A percentile compares a stretch with the other conserved stretches of the same genome.
These are phyloP conservation scores for Nitzschia sp. DNA, from an alignment of 108 stramenopile genomes.

Conservation along the genomic window DNA sequence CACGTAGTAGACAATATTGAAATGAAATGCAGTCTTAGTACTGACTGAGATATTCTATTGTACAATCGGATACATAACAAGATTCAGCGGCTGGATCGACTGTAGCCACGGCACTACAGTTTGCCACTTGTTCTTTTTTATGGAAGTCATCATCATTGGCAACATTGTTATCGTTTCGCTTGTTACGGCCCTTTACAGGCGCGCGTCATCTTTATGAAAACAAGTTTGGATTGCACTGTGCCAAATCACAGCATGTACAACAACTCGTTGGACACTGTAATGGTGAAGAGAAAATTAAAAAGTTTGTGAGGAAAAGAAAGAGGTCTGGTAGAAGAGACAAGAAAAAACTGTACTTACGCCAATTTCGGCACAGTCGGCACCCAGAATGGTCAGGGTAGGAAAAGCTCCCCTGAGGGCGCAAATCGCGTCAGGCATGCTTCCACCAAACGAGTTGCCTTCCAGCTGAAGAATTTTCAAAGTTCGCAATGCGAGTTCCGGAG, in stretches of 20 bases:
- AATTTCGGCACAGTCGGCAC: conserved; percentile 23
- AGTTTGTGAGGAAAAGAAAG: not conserved
- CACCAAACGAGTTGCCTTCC: conserved; percentile 32
- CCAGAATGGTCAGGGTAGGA: conserved; percentile 16
- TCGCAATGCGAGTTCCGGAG: conserved; percentile 17
- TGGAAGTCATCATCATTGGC: too few species aligned
- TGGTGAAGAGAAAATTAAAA: not conserved
- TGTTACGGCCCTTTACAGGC: too few species aligned
- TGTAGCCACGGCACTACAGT: too few species aligned
- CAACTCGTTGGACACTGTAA: not conserved
- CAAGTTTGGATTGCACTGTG: not conserved
- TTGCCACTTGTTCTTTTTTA: too few species aligned
- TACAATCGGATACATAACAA: too few species aligned
- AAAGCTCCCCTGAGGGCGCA: conserved; percentile 19
- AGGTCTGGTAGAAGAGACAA: not conserved
- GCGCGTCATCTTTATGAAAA: not conserved
- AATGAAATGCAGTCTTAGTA: too few species aligned
- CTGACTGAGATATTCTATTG: too few species aligned
- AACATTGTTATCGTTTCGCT: too few species aligned
- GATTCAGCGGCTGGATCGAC: too few species aligned
- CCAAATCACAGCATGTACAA: conserved; percentile 2
- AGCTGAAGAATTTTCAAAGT: conserved; percentile 21
- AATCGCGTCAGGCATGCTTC: conserved; percentile 33
- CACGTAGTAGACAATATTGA: too few species aligned
- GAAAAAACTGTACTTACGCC: conserved; percentile 4